Evolutionary conservation across 208 protist species (phyloP).

Genomic region (Leishmania aethiopica): DNA sequence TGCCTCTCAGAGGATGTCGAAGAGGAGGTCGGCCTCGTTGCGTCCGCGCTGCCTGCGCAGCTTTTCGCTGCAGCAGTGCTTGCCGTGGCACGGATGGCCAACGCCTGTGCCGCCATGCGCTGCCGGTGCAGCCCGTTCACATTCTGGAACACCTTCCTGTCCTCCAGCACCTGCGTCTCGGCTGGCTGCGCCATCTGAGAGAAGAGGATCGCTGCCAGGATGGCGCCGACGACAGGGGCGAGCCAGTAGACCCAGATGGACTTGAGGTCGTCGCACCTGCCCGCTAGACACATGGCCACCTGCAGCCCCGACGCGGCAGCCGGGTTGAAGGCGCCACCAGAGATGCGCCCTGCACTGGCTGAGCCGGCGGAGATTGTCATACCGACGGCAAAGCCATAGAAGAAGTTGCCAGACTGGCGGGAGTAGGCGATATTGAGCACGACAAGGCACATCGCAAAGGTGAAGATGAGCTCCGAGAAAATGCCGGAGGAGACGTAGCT

Average conservation of each 20-base stretch:
- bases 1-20: slow-evolving; percentile 1
- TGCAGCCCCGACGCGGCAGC: slow-evolving; percentile 83
- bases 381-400: slow-evolving; percentile 83
- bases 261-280: slow-evolving; percentile 65
- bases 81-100: slow-evolving; percentile 4
- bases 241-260: slow-evolving; percentile 88
- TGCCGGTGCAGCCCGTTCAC: slow-evolving; percentile 27
- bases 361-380: slow-evolving; percentile 77
- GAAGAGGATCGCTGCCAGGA: slow-evolving; percentile 65
- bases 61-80: not conserved
- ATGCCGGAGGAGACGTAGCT: slow-evolving; percentile 71
- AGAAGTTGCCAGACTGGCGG: slow-evolving; percentile 71
- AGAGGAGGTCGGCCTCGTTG: not conserved
- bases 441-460: slow-evolving; percentile 75
- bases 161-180: slow-evolving; percentile 51
- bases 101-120: slow-evolving; percentile 17
- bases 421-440: slow-evolving; percentile 81
- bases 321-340: slow-evolving; percentile 84
- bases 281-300: slow-evolving; percentile 70
- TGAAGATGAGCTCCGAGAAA: slow-evolving; percentile 86
- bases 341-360: slow-evolving; percentile 66
- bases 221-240: slow-evolving; percentile 66
- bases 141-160: slow-evolving; percentile 49
- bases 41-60: not conserved
- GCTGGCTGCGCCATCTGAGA: slow-evolving; percentile 71